Conservation (phyloP, 495 filamentous ascomycete species). For the Pyrenula massariospora region DNA sequence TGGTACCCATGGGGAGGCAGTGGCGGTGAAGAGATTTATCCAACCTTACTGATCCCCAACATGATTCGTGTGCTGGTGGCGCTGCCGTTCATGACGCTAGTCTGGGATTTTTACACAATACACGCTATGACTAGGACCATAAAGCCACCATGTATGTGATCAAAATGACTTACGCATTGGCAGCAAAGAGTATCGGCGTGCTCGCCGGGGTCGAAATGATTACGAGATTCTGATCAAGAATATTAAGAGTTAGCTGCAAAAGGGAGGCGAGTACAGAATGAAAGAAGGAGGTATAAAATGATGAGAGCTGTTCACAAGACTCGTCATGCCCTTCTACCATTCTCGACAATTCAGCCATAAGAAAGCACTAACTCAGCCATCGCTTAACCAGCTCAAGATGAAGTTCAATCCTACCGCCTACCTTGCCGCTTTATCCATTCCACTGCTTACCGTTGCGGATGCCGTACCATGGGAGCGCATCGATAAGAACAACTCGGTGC, state of each 20-base stretch:
- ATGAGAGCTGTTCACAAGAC: neutral
- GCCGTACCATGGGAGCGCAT: neutral
- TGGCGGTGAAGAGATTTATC: too few species aligned
- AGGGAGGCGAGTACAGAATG: neutral
- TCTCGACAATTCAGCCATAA: neutral
- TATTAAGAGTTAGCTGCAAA: neutral
- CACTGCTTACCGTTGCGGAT: neutral
- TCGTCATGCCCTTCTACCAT: neutral
- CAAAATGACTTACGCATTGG: neutral
- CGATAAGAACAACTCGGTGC: slow-evolving; percentile 11
- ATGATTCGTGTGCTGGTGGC: too few species aligned
- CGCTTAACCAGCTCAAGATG: too few species aligned
- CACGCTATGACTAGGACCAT: neutral
- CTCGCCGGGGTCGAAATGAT: neutral
- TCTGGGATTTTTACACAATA: too few species aligned
- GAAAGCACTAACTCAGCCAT: neutral
- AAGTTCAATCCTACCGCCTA: neutral
- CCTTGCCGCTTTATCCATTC: neutral
- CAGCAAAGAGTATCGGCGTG: neutral
- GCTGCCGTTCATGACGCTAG: neutral
- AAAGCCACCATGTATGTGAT: neutral
- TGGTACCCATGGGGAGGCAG: too few species aligned
- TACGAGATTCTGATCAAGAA: neutral
- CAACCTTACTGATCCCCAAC: too few species aligned
- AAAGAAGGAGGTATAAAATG: neutral